phyloP scores from a whole-genome alignment of 768 basidiomycete genomes.

The Clitopilus hobsonii region DNA sequence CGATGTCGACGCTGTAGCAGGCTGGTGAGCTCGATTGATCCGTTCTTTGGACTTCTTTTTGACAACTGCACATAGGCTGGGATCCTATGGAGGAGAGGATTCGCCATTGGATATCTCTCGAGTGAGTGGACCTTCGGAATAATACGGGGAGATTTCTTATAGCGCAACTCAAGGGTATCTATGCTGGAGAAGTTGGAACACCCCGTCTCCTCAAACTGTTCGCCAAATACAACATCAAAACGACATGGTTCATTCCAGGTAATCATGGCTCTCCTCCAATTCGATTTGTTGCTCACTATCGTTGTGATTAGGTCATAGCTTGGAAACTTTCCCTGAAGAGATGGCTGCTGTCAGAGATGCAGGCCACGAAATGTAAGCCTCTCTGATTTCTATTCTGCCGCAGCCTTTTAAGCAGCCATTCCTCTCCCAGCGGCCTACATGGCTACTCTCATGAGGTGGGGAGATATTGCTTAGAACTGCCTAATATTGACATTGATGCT shows the following conservation, averaged over 20 bases:
- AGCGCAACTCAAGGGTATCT: slow-evolving; percentile 44
- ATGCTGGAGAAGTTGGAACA: slow-evolving; percentile 70
- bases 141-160: background rate
- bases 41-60: background rate
- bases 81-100: slow-evolving; percentile 74
- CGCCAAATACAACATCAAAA: slow-evolving; percentile 59
- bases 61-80: slow-evolving; percentile 44
- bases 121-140: slow-evolving; percentile 24
- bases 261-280: background rate
- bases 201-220: slow-evolving; percentile 69
- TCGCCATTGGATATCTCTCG: slow-evolving; percentile 65
- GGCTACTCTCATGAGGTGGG: slow-evolving; percentile 67
- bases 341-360: slow-evolving; percentile 68
- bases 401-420: background rate
- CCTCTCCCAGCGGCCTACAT: slow-evolving; percentile 48
- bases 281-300: background rate
- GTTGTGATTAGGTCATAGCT: slow-evolving; percentile 49
- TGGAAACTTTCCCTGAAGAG: slow-evolving; percentile 71
- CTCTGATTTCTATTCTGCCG: background rate
- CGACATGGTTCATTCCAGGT: slow-evolving; percentile 79
- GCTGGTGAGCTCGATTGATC: slow-evolving; percentile 41
- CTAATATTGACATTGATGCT: background rate
- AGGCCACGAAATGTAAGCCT: slow-evolving; percentile 61
- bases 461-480: background rate
- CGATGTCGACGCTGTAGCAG: slow-evolving; percentile 75